Percentiles rank a stretch among this genome's conserved stretches.
These are phyloP conservation scores for Fusarium devonianum DNA, from an alignment of 2,329 filamentous ascomycete species.

Conservation along the genomic window DNA sequence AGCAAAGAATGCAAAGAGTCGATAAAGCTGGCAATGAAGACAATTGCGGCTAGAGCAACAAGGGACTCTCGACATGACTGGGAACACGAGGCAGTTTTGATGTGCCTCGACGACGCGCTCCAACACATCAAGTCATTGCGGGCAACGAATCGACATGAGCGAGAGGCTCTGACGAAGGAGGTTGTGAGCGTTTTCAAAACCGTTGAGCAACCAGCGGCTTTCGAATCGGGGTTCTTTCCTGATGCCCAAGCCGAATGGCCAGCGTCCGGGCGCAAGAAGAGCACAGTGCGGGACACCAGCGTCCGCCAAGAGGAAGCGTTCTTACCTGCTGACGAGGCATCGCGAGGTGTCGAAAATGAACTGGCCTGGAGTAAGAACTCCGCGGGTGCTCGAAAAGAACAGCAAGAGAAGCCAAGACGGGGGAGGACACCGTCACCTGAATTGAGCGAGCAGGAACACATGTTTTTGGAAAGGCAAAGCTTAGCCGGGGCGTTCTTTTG, in stretches of 20 bases:
- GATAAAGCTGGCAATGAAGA: conserved; percentile 50
- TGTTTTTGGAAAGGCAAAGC: conserved; percentile 29
- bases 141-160: conserved; percentile 29
- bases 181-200: conserved; percentile 32
- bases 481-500: conserved; percentile 32
- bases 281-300: conserved; percentile 12
- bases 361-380: conserved; percentile 3
- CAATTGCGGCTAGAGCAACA: conserved; percentile 39
- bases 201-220: conserved; percentile 19
- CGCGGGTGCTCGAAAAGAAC: conserved; percentile 1
- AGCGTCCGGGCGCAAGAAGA: conserved; percentile 14
- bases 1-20: conserved; percentile 48
- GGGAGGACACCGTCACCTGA: conserved; percentile 18
- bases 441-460: conserved; percentile 18
- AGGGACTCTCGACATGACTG: conserved; percentile 9
- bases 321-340: conserved; percentile 3
- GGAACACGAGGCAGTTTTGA: conserved; percentile 39
- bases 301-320: conserved; percentile 8
- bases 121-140: conserved; percentile 37
- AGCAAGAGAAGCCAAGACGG: conserved; percentile 9
- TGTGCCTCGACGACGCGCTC: conserved; percentile 28
- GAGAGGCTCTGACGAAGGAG: conserved; percentile 23
- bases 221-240: conserved; percentile 19
- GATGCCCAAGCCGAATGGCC: conserved; percentile 15
- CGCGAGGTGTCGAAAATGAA: conserved; percentile 5